phyloP scores from a whole-genome alignment of 2,329 filamentous ascomycete genomes.

The Claviceps sp. region DNA sequence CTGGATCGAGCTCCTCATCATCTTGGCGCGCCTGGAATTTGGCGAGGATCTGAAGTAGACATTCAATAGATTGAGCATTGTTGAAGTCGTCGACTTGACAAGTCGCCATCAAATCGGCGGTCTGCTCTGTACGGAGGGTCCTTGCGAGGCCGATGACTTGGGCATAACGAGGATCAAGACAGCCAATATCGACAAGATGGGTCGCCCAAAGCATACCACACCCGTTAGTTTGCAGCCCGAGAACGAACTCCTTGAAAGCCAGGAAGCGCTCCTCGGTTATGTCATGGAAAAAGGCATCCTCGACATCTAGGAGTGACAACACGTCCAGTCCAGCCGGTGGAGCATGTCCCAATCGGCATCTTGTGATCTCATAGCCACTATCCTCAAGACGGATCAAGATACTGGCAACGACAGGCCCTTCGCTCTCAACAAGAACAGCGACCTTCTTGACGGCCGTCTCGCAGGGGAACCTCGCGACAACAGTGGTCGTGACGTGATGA shows the following conservation, averaged over 20 bases:
- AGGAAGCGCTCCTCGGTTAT: slow-evolving; percentile 1
- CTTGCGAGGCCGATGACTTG: slow-evolving; percentile 14
- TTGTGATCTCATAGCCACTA: background rate
- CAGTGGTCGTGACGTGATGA: background rate
- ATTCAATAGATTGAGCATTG: background rate
- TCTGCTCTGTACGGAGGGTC: slow-evolving; percentile 15
- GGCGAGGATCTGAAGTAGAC: background rate
- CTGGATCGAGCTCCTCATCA: background rate
- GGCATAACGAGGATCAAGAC: slow-evolving; percentile 15
- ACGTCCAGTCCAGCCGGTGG: background rate
- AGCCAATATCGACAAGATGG: slow-evolving; percentile 11
- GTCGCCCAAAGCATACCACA: slow-evolving; percentile 18
- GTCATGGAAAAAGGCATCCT: slow-evolving; percentile 7
- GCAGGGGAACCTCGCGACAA: background rate
- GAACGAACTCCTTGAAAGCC: slow-evolving; percentile 3
- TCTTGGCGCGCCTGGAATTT: background rate
- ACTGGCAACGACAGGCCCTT: background rate
- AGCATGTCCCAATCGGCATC: background rate
- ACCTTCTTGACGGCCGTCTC: background rate
- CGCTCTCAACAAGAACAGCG: background rate
- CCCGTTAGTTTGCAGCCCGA: background rate
- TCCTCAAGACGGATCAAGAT: background rate
- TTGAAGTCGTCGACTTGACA: slow-evolving; percentile 12
- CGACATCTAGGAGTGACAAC: background rate
- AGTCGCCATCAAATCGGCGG: slow-evolving; percentile 13